Base-by-base conservation (phyloP, 768 basidiomycete species). In the Porpolomopsis calyptriformis region DNA sequence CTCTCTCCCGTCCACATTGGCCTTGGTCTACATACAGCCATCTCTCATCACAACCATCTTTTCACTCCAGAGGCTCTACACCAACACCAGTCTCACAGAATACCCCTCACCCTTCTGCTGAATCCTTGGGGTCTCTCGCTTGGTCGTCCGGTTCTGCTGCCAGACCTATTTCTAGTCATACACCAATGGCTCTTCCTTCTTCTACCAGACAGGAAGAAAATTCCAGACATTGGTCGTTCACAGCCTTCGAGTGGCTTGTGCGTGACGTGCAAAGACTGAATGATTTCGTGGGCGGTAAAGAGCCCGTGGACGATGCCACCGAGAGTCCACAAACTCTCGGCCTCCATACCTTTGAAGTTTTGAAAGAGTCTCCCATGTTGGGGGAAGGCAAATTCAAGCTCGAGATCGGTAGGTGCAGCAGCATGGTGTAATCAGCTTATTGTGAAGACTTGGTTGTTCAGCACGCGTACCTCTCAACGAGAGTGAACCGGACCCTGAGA, bases 331-430 rank as follows among this genome's bases (percentile, higher is more conserved):
- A 59, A 23, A 52, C 51, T 18, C 47, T 53, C n/a, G 43, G 54
- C 3, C 68, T 70, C 19, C 64, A 65, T 4, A 71, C 72, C 35
- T 82, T 80, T 49, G 80, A 81, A 47, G 63, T 84, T 12, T 62
- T 85, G 35, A 76, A 73, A 53, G 73, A 81, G 49, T 78, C 80
- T 0, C 80, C 80, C 4, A 67, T 78, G 44, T 63, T 85, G 4
- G 82, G 79, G 33, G 82, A 84, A 47, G 76, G 76, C 47, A 82
- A 81, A 60, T 74, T 70, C 64, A 85, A 84, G 61, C 67, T 86
- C 2, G 83, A 85, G 59, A 76, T 85, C 49, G 73, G 81, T 78
- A 46, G 16, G 71, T 49, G 24, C 27, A 22, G 4, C 31, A n/a
- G 36, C 16, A 19, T 19, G 20, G 19, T 20, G 14, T 43, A 22